Conservation (phyloP, 2,329 filamentous ascomycete genomes). For the Fusarium sp. region DNA sequence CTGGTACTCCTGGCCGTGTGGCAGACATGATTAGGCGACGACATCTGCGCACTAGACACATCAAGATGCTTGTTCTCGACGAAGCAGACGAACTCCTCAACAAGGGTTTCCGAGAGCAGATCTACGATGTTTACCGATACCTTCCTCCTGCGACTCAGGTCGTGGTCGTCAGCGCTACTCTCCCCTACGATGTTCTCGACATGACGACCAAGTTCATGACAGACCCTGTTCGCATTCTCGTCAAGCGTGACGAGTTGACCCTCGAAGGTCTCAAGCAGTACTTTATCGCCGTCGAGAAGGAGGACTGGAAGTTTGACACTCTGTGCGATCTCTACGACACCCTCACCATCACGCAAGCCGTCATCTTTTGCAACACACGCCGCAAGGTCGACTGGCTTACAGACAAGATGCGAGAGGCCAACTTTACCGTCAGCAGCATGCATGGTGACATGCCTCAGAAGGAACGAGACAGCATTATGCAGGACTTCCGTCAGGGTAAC, state of each 20-base stretch:
- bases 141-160: slow-evolving; percentile 97
- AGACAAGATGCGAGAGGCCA: slow-evolving; percentile 98
- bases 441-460: slow-evolving; percentile 99
- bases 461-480: slow-evolving; percentile 98
- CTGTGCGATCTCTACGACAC: slow-evolving; percentile 99
- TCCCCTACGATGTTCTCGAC: slow-evolving; percentile 97
- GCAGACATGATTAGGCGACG: slow-evolving; percentile 72
- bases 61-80: slow-evolving; percentile 73
- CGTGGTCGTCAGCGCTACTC: slow-evolving; percentile 96
- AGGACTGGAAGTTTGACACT: slow-evolving; percentile 99
- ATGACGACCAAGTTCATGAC: slow-evolving; percentile 99
- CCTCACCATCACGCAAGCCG: slow-evolving; percentile 96
- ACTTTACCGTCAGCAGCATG: slow-evolving; percentile 99
- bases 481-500: slow-evolving; percentile 97
- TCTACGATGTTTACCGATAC: slow-evolving; percentile 98
- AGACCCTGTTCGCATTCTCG: slow-evolving; percentile 93
- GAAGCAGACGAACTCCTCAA: slow-evolving; percentile 79
- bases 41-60: slow-evolving; percentile 68
- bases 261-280: slow-evolving; percentile 98
- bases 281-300: slow-evolving; percentile 99
- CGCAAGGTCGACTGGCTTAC: slow-evolving; percentile 99
- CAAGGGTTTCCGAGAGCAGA: slow-evolving; percentile 96
- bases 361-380: slow-evolving; percentile 99
- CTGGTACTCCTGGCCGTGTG: slow-evolving; percentile 95
- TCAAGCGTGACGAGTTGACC: slow-evolving; percentile 98